Conservation (phyloP, 345 rosid species). For the Geranium brycei region DNA sequence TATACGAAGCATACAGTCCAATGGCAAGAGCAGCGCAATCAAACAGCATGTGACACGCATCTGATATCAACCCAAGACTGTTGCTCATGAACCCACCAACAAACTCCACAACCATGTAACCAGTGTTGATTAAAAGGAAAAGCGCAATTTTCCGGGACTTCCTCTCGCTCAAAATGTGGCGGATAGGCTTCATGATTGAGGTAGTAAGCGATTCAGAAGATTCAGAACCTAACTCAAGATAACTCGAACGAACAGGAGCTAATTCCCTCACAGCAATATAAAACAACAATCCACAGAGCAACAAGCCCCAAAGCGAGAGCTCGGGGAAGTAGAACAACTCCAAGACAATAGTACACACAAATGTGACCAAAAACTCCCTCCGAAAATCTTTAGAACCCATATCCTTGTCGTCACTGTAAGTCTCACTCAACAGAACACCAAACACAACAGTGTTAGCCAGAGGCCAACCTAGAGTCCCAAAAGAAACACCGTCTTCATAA, state of each 20-base stretch:
- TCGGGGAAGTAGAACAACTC: constrained; percentile 76
- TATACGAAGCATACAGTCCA: constrained; percentile 85
- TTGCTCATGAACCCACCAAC: constrained; percentile 91
- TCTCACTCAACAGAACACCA: constrained; percentile 77
- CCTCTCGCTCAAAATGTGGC: constrained; percentile 83
- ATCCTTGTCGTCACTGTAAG: constrained; percentile 49
- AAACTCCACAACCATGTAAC: constrained; percentile 88
- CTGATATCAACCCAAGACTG: constrained; percentile 91
- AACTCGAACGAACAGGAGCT: constrained; percentile 37
- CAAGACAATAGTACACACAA: constrained; percentile 55
- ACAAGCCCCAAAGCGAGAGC: constrained; percentile 72
- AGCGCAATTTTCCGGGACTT: constrained; percentile 88
- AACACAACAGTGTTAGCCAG: constrained; percentile 75
- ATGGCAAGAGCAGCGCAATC: constrained; percentile 97
- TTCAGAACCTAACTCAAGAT: constrained; percentile 49
- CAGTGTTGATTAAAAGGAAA: constrained; percentile 77
- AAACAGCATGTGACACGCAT: constrained; percentile 97
- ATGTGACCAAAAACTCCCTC: constrained; percentile 61
- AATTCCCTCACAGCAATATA: constrained; percentile 61
- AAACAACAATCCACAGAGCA: constrained; percentile 57
- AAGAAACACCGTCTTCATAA: constrained; percentile 34
- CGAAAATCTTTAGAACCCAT: constrained; percentile 44
- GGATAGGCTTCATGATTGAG: constrained; percentile 58
- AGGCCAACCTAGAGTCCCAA: constrained; percentile 73
- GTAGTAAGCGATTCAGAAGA: constrained; percentile 43